A percentile compares a stretch with the other conserved stretches of the same genome.
These are phyloP conservation scores for Priceomyces carsonii DNA, from an alignment of 805 yeast species.

Conservation along the genomic window DNA sequence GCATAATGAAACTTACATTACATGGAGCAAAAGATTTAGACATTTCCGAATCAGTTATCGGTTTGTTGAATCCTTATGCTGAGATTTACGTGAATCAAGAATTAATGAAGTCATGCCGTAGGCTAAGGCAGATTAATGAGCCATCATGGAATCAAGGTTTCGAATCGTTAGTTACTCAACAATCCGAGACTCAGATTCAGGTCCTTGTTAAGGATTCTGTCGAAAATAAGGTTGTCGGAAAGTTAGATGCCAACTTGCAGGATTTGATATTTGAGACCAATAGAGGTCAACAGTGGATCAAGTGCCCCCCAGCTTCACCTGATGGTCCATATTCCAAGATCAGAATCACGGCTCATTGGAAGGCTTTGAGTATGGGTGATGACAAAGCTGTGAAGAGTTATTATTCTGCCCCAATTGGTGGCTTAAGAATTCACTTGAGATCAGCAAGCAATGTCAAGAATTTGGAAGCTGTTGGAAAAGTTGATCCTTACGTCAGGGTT, in stretches of 20 bases:
- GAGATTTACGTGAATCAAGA: constrained; percentile 61
- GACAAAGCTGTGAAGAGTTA: constrained; percentile 47
- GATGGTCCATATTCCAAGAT: constrained; percentile 45
- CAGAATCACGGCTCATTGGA: constrained; percentile 64
- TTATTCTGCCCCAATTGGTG: constrained; percentile 65
- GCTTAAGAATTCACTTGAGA: constrained; percentile 58
- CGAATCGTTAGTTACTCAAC: constrained; percentile 64
- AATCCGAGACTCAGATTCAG: constrained; percentile 53
- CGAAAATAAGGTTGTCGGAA: constrained; percentile 54
- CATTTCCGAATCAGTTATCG: constrained; percentile 48
- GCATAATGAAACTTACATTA: constrained; percentile 65
- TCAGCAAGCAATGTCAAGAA: constrained; percentile 52
- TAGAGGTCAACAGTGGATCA: constrained; percentile 51
- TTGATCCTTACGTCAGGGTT: constrained; percentile 73
- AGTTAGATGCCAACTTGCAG: constrained; percentile 51
- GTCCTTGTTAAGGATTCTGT: constrained; percentile 64
- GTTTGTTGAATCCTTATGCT: constrained; percentile 65
- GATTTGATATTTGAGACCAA: constrained; percentile 53
- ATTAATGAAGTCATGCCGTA: constrained; percentile 57
- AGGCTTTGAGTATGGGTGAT: constrained; percentile 58
- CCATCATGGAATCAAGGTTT: constrained; percentile 69
- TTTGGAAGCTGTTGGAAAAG: constrained; percentile 67
- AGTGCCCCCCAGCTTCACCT: constrained; percentile 44
- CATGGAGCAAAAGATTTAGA: constrained; percentile 64
- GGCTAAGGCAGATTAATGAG: constrained; percentile 65